Evolutionary conservation across 1,284 basidiomycete species (phyloP), one percentile per base, ranked within the genome.

Genomic region (Irpex lacteus): DNA sequence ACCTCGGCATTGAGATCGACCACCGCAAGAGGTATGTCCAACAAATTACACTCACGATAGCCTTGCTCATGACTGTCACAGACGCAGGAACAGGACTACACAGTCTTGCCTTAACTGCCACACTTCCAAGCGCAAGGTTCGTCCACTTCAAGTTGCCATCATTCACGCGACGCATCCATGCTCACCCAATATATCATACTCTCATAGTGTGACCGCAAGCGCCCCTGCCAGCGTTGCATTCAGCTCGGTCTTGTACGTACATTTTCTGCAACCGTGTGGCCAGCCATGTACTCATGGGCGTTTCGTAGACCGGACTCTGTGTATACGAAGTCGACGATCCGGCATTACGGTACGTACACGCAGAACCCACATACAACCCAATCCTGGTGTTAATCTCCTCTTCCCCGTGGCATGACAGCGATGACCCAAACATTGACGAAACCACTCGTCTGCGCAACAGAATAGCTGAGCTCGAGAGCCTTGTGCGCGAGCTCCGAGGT

Each of bases 251-350:
- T 93, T 81, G 86, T 93, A 81, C 67, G 79, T 75, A 67, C 63
- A 6, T 47, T 38, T 50, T 59, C 34, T 50, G 57, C 52, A 62
- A 59, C 67, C 65, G 57, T 69, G 63, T 66, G 52, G 63, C 53
- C 9, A 11, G 26, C 54, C 54, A 36, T 21, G 13, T 9, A 36
- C 54, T 56, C 54, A 34, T 32, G 18, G 9, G 21, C 26, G 54
- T 56, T 57, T 64, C 59, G 38, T 62, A 94, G 90, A 96, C 94
- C 19, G 94, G 94, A 49, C 88, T 95, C 18, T 96, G 94, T 74
- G 94, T 96, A 0, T 96, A 96, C 71, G 94, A 96, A 73, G 91
- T 95, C 64, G 94, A 95, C 74, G 94, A 96, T 76, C 90, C 91
- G 34, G 52, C 64, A 59, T 64, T 63, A 59, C 52, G 21, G 58